These are phyloP conservation scores for Fonsecaea pedrosoi DNA, from an alignment of 2,329 filamentous ascomycete species.

Conservation along the genomic window DNA sequence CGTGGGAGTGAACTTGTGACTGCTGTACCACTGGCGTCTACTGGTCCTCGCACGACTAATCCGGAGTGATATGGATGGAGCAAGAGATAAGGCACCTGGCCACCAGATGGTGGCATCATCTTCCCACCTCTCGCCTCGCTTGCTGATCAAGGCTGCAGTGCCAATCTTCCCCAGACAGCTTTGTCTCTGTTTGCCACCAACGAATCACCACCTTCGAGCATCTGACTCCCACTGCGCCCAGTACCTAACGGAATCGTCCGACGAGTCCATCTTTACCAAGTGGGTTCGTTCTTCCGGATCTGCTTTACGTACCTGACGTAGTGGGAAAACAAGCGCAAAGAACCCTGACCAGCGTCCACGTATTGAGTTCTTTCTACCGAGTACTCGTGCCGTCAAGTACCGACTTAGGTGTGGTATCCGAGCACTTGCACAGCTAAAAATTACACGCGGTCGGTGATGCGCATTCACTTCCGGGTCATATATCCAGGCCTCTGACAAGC, in stretches of 20 bases:
- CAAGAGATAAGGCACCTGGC: neutral
- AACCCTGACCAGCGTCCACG: neutral
- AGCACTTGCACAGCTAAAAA: neutral
- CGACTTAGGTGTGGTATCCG: neutral
- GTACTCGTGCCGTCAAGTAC: neutral
- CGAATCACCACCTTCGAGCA: neutral
- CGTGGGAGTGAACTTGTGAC: conserved; percentile 1
- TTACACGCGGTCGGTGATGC: neutral
- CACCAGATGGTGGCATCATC: neutral
- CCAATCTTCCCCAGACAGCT: neutral
- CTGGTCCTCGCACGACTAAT: neutral
- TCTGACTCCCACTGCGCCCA: neutral
- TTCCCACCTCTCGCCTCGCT: conserved; percentile 1
- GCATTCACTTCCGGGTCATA: conserved; percentile 19
- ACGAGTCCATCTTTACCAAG: conserved; percentile 9
- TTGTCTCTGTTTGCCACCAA: conserved; percentile 6
- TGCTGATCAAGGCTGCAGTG: neutral
- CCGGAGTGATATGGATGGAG: neutral
- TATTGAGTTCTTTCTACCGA: neutral
- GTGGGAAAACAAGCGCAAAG: neutral
- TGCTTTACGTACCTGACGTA: conserved; percentile 5
- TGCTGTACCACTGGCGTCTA: neutral
- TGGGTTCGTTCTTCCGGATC: conserved; percentile 14
- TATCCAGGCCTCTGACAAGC: conserved; percentile 75
- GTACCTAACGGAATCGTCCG: neutral